Evolutionary conservation across 2,329 filamentous ascomycete genomes (phyloP).

Genomic region (Calonectria crousiana): DNA sequence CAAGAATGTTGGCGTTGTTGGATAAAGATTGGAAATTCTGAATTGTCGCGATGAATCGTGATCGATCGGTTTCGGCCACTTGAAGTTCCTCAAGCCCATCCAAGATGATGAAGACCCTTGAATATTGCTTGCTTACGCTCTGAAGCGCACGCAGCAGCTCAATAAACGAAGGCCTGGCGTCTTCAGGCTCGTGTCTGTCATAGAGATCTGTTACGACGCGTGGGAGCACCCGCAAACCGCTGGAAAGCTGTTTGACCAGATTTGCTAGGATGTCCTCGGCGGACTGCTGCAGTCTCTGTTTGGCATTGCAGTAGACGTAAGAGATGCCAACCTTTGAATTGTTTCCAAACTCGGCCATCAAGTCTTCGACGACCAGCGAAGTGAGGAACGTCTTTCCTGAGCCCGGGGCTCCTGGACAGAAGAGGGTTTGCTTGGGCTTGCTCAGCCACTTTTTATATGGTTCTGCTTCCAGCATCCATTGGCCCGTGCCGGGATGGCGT

Average conservation of each 20-base stretch:
- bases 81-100: neutral
- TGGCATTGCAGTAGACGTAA: neutral
- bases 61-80: neutral
- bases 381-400: neutral
- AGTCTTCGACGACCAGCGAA: neutral
- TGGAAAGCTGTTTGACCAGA: neutral
- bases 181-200: neutral
- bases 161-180: neutral
- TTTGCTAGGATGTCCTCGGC: neutral
- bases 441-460: slow-evolving; percentile 4
- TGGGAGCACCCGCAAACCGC: neutral
- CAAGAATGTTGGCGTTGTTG: neutral
- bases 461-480: neutral
- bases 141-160: neutral
- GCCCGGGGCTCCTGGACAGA: neutral
- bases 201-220: neutral
- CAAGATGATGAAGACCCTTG: neutral
- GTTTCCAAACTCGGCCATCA: neutral
- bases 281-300: neutral
- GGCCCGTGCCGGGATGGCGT: neutral
- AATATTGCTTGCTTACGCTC: neutral
- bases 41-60: neutral
- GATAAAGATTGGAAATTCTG: neutral
- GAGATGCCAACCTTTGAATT: neutral
- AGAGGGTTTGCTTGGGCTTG: neutral